Conservation (phyloP, 2,329 filamentous ascomycete genomes). For the Aspergillus cejpii region DNA sequence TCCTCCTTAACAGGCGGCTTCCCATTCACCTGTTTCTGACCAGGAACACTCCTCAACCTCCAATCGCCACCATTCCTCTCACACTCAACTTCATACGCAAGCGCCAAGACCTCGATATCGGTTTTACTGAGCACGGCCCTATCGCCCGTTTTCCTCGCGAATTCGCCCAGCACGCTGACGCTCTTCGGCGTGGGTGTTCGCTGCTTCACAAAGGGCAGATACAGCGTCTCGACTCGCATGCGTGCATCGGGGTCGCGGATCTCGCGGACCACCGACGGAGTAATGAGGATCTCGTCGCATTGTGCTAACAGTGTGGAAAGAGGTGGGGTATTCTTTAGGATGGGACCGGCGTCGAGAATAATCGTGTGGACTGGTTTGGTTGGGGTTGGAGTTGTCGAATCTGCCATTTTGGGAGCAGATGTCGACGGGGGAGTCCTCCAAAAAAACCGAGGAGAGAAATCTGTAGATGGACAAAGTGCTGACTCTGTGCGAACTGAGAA, state of each 20-base stretch:
- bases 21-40: slow-evolving; percentile 71
- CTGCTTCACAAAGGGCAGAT: slow-evolving; percentile 76
- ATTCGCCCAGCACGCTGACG: slow-evolving; percentile 71
- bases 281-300: slow-evolving; percentile 71
- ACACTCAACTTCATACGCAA: slow-evolving; percentile 91
- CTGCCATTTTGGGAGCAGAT: slow-evolving; percentile 17
- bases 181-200: slow-evolving; percentile 69
- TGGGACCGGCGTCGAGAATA: slow-evolving; percentile 81
- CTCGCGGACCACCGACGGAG: slow-evolving; percentile 78
- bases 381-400: slow-evolving; percentile 18
- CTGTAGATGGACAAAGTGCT: neutral
- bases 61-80: slow-evolving; percentile 86
- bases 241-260: slow-evolving; percentile 79
- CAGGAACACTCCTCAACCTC: slow-evolving; percentile 70
- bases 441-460: neutral
- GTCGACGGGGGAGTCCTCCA: neutral
- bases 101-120: slow-evolving; percentile 80
- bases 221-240: slow-evolving; percentile 70
- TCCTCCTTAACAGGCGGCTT: slow-evolving; percentile 49
- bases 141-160: slow-evolving; percentile 85
- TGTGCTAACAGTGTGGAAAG: slow-evolving; percentile 74
- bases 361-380: slow-evolving; percentile 71
- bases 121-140: slow-evolving; percentile 77
- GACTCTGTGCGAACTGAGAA: neutral
- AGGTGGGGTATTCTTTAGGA: slow-evolving; percentile 87